Evolutionary conservation across 2,329 filamentous ascomycete species (phyloP).

Genomic region (Elsinoe fawcettii): DNA sequence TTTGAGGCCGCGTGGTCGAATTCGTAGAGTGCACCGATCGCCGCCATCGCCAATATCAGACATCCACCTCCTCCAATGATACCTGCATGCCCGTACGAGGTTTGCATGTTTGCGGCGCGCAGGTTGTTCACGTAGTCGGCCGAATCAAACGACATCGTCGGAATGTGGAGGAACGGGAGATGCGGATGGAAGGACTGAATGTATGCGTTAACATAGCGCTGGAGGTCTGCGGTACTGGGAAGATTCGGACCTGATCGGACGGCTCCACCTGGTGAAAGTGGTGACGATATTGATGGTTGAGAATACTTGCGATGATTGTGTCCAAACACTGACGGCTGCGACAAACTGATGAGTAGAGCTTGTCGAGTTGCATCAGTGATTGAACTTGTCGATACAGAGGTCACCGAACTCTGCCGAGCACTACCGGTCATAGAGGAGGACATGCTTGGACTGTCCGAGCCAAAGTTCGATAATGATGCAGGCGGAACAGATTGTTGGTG

Average conservation of each 20-base stretch:
- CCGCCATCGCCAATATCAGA: conserved; percentile 77
- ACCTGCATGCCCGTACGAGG: conserved; percentile 46
- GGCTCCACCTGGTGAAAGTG: conserved; percentile 34
- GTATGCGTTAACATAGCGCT: conserved; percentile 84
- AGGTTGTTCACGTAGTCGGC: conserved; percentile 55
- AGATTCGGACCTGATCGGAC: conserved; percentile 44
- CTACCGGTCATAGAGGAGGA: conserved; percentile 63
- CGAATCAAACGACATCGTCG: conserved; percentile 83
- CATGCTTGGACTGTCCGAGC: conserved; percentile 56
- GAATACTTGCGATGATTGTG: conserved; percentile 50
- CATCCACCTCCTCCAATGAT: conserved; percentile 74
- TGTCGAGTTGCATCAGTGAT: conserved; percentile 60
- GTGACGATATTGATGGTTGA: conserved; percentile 49
- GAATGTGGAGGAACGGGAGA: conserved; percentile 85
- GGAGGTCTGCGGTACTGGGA: conserved; percentile 76
- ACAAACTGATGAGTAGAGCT: conserved; percentile 54
- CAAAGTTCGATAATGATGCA: conserved; percentile 50
- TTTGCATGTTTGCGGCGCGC: conserved; percentile 48
- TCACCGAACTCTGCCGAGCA: conserved; percentile 52
- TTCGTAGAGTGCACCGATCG: conserved; percentile 82
- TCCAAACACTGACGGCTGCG: conserved; percentile 50
- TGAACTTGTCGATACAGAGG: conserved; percentile 55
- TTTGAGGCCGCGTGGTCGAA: conserved; percentile 70
- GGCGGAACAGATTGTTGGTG: conserved; percentile 40
- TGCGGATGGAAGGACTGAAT: conserved; percentile 90